Evolutionary conservation across 768 basidiomycete genomes (phyloP).

Genomic region (Lentinus tigrinus): DNA sequence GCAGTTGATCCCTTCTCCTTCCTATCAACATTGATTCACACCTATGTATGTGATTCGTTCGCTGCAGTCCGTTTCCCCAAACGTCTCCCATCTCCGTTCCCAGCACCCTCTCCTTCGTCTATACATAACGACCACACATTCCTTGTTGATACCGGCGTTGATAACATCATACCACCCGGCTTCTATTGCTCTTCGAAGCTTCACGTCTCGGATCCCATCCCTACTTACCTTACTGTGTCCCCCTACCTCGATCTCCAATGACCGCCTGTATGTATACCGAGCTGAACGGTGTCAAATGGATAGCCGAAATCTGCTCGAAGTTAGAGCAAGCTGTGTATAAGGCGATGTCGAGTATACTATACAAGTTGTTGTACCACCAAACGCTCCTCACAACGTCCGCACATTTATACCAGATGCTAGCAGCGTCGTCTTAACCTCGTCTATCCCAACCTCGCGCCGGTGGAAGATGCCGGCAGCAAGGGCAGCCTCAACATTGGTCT

Average conservation of each 20-base stretch:
- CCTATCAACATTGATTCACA: neutral
- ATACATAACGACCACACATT: slow-evolving; percentile 5
- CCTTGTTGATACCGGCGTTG: slow-evolving; percentile 11
- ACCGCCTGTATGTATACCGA: slow-evolving; percentile 13
- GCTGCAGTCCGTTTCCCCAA: neutral
- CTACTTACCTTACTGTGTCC: slow-evolving; percentile 15
- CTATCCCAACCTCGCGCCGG: slow-evolving; percentile 80
- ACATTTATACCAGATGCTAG: slow-evolving; percentile 48
- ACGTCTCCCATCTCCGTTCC: no score
- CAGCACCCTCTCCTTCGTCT: neutral
- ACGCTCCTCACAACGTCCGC: slow-evolving; percentile 24
- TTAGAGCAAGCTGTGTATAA: neutral
- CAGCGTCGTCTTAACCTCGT: slow-evolving; percentile 71
- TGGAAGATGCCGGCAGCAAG: slow-evolving; percentile 98
- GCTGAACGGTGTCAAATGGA: slow-evolving; percentile 4
- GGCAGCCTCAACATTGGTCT: slow-evolving; percentile 84
- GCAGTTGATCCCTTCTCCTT: neutral
- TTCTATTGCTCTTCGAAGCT: neutral
- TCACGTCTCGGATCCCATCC: neutral
- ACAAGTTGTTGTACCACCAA: neutral
- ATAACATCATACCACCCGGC: neutral
- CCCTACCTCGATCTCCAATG: slow-evolving; percentile 4
- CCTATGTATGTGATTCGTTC: slow-evolving; percentile 3
- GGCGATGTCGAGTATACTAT: neutral
- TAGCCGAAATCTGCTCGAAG: neutral